Evolutionary conservation across 148 eudicot genomes (phyloP).

Genomic region (Euryodendron excelsum): DNA sequence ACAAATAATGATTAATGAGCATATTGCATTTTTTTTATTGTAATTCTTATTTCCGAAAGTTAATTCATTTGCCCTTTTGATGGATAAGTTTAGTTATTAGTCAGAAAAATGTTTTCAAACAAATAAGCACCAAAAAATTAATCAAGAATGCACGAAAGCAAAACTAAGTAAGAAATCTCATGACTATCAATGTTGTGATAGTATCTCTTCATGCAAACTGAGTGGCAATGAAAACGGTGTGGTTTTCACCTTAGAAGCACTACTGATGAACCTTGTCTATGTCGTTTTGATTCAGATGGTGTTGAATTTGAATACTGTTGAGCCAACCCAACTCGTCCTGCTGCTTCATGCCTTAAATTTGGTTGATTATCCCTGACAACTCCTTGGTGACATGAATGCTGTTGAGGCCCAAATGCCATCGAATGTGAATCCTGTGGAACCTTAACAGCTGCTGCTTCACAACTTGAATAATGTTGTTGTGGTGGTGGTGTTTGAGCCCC

Average conservation of each 20-base stretch:
- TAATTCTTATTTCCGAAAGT: not conserved
- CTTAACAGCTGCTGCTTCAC: constrained; percentile 18
- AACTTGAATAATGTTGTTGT: not conserved
- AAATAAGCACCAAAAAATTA: not conserved
- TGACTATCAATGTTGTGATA: too few relatives aligned
- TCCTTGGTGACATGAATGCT: not conserved
- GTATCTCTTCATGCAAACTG: not conserved
- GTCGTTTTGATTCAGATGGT: constrained; percentile 12
- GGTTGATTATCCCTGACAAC: not conserved
- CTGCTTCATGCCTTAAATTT: not conserved
- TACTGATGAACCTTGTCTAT: constrained; percentile 22
- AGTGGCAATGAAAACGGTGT: not conserved
- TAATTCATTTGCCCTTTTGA: not conserved
- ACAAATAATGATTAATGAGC: not conserved
- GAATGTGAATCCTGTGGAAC: constrained; percentile 1
- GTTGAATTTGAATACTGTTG: not conserved
- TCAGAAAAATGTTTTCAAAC: too few relatives aligned
- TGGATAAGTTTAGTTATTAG: not conserved
- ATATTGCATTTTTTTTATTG: too few relatives aligned
- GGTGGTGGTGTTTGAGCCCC: not conserved
- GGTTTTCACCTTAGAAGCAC: constrained; percentile 29
- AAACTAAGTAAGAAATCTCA: too few relatives aligned
- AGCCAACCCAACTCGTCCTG: constrained; percentile 5
- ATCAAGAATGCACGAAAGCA: not conserved
- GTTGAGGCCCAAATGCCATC: not conserved